Conservation (phyloP, 192 early-diverging fungal species). For the Gamsiella multidivaricata region DNA sequence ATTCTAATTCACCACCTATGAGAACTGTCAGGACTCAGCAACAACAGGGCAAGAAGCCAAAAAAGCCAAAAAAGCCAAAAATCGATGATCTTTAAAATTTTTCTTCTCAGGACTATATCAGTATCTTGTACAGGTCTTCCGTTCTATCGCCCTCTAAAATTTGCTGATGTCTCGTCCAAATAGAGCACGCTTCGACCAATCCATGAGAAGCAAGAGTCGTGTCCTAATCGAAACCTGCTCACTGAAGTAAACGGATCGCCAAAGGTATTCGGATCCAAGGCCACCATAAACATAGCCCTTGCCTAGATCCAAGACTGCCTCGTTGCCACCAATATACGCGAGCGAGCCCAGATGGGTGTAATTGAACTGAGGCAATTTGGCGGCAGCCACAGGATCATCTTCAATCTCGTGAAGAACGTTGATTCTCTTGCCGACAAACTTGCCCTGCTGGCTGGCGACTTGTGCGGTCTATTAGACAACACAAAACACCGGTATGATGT, state of each 20-base stretch:
- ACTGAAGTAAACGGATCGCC: conserved; percentile 67
- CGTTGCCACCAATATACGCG: conserved; percentile 76
- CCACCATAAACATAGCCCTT: conserved; percentile 62
- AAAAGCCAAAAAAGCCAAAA: too few species aligned
- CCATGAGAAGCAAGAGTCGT: conserved; percentile 45
- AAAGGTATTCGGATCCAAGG: conserved; percentile 64
- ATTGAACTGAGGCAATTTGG: conserved; percentile 61
- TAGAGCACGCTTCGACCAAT: conserved; percentile 59
- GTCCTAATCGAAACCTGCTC: conserved; percentile 63
- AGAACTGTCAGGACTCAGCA: neutral
- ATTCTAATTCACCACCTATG: neutral
- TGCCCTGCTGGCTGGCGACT: conserved; percentile 67
- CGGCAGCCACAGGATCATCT: conserved; percentile 29
- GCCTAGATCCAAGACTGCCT: conserved; percentile 64
- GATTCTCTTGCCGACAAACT: conserved; percentile 58
- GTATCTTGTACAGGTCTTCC: too few species aligned
- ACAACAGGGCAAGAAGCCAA: neutral
- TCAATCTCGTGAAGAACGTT: conserved; percentile 48
- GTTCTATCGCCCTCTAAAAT: conserved; percentile 25
- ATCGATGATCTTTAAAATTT: too few species aligned
- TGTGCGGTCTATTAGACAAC: conserved; percentile 60
- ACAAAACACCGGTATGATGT: too few species aligned
- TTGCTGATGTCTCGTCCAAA: conserved; percentile 63
- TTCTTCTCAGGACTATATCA: neutral
- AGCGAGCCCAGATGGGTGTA: conserved; percentile 76